These are phyloP conservation scores for Rubia balearica DNA, from an alignment of 305 asterid species.

Conservation along the genomic window DNA sequence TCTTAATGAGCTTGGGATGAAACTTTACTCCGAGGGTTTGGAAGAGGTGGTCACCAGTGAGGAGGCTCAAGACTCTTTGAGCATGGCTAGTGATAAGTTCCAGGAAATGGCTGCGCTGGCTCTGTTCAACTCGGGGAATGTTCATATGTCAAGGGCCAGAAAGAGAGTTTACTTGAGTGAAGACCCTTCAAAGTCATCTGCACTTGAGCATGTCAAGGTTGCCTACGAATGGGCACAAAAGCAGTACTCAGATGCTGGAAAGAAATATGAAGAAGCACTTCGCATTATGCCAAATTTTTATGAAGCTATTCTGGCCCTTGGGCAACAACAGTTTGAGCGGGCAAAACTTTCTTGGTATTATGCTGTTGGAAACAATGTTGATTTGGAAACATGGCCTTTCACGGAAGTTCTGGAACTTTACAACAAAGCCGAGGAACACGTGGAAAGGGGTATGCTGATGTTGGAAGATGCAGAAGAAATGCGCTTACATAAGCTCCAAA, in stretches of 20 bases:
- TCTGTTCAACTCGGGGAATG: slow-evolving; percentile 85
- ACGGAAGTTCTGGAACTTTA: slow-evolving; percentile 59
- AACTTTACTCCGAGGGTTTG: slow-evolving; percentile 70
- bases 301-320: slow-evolving; percentile 70
- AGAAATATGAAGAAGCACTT: slow-evolving; percentile 67
- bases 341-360: slow-evolving; percentile 87
- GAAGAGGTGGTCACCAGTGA: slow-evolving; percentile 78
- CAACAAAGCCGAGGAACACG: slow-evolving; percentile 70
- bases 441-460: slow-evolving; percentile 80
- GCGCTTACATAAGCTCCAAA: slow-evolving; percentile 32
- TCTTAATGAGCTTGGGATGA: slow-evolving; percentile 72
- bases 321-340: slow-evolving; percentile 77
- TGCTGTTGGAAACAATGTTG: slow-evolving; percentile 44
- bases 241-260: slow-evolving; percentile 61
- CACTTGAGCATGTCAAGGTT: slow-evolving; percentile 38
- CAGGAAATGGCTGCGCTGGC: slow-evolving; percentile 90
- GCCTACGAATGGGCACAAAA: slow-evolving; percentile 64
- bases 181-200: slow-evolving; percentile 50
- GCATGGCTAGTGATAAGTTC: slow-evolving; percentile 62
- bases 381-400: slow-evolving; percentile 60
- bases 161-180: slow-evolving; percentile 53
- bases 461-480: slow-evolving; percentile 64
- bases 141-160: slow-evolving; percentile 75
- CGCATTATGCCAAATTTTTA: slow-evolving; percentile 57
- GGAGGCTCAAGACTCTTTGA: slow-evolving; percentile 70